Evolutionary conservation across 129 eudicot species (phyloP), one percentile per base, ranked within the genome.

Genomic region (Tagetes patula): DNA sequence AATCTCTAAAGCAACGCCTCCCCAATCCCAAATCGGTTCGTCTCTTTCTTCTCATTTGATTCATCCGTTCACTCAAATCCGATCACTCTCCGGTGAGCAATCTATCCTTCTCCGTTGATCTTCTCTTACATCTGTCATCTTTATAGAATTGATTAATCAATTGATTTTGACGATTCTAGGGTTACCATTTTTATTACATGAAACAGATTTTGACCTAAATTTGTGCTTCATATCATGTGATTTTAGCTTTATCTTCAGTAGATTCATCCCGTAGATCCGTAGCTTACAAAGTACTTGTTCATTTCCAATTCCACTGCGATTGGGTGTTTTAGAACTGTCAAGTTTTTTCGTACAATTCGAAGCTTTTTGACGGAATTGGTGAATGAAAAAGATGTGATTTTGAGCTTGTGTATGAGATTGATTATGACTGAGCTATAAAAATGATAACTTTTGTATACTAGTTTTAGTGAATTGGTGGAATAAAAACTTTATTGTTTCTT

Each of bases 71-170:
- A 9, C 77, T 52, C 58, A 76, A 42, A 39, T 2, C 46, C 48
- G 69, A 65, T 79, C 82, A 62, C 69, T 40, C 61, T 79, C 74
- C 74, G 78, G 78, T 72, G 46, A 72, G 78, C 47, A 49, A 30
- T 54, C 72, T 49, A 20, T 12, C n/a, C 63, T 64, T 34, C 50
- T 10, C 50, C 48, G 2, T 43, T 2, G 37, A 46, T 71, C 61
- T 61, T 3, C 3, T 58, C 31, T 33, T 30, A 46, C 48, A 27
- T 48, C 3, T 77, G 11, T 56, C 52, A 45, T 46, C 74, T 33
- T 41, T 42, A 8, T 49, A 46, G 50, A 65, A 61, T n/a, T 37
- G 43, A 61, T 71, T 66, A 53, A 40, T 38, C 43, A 14, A 3
- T 27, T 3, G 8, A 53, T 75, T 54, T 64, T 4, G 43, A 20